phyloP scores from a whole-genome alignment of 139 green algal genomes.

The Haematococcus sp. region DNA sequence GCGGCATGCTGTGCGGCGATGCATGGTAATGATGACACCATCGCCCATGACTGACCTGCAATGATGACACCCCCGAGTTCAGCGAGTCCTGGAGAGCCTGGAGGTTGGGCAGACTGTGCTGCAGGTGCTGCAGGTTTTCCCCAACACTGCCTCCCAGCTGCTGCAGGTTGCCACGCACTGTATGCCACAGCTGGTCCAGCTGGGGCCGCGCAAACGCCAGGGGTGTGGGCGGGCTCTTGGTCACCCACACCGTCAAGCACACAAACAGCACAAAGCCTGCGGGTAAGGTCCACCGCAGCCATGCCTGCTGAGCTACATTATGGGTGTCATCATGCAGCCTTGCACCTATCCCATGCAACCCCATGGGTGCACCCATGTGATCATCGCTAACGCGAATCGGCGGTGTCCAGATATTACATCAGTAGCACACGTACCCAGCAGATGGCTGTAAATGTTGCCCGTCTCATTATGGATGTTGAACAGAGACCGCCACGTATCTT shows the following conservation, averaged over 20 bases:
- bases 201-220: conserved; percentile 50
- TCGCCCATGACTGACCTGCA: conserved; percentile 23
- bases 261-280: conserved; percentile 78
- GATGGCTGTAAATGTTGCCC: conserved; percentile 89
- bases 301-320: not conserved
- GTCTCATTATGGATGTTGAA: conserved; percentile 95
- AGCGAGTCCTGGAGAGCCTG: conserved; percentile 24
- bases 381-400: not conserved
- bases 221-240: conserved; percentile 37
- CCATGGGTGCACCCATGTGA: not conserved
- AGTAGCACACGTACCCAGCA: conserved; percentile 51
- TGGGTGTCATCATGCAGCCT: not conserved
- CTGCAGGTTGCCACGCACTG: conserved; percentile 28
- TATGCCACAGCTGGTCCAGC: conserved; percentile 43
- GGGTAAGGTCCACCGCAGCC: no score
- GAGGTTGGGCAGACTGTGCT: conserved; percentile 33
- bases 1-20: no score
- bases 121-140: conserved; percentile 31
- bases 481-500: conserved; percentile 62
- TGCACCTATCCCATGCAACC: not conserved
- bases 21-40: no score
- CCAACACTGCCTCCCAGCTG: conserved; percentile 13
- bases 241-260: conserved; percentile 51
- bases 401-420: not conserved
- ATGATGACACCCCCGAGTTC: conserved; percentile 9